These are phyloP conservation scores for Botrytis squamosa DNA, from an alignment of 2,329 filamentous ascomycete genomes.

Conservation along the genomic window DNA sequence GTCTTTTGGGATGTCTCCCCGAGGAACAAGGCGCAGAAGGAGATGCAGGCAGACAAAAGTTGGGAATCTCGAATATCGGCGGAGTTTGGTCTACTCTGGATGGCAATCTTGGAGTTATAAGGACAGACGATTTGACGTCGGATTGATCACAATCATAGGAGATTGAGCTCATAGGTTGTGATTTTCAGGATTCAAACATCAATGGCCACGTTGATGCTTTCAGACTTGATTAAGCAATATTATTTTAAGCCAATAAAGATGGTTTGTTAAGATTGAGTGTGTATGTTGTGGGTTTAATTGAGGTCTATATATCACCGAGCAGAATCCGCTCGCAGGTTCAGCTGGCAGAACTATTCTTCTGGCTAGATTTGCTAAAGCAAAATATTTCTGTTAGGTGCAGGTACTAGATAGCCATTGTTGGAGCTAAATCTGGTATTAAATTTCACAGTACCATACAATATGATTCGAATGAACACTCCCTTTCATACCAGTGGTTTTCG, in stretches of 20 bases:
- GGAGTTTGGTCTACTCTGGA: conserved; percentile 38
- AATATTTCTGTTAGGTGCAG: not conserved
- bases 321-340: not conserved
- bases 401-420: not conserved
- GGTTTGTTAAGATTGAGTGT: not conserved
- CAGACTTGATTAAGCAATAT: not conserved
- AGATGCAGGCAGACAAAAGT: conserved; percentile 6
- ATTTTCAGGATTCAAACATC: too few relatives aligned
- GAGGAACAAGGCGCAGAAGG: conserved; percentile 14
- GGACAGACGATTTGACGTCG: conserved; percentile 25
- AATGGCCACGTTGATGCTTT: not conserved
- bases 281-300: not conserved
- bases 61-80: conserved; percentile 16
- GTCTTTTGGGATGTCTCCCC: conserved; percentile 44
- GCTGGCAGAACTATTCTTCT: not conserved
- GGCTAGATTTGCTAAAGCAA: not conserved
- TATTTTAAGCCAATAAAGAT: not conserved
- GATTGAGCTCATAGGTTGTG: not conserved
- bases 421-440: not conserved
- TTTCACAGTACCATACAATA: not conserved
- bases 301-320: not conserved
- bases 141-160: not conserved
- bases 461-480: not conserved
- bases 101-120: conserved; percentile 38
- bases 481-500: not conserved